phyloP scores from a whole-genome alignment of 176 grass and related monocot species.

The Rhipidocladum racemiflorum region DNA sequence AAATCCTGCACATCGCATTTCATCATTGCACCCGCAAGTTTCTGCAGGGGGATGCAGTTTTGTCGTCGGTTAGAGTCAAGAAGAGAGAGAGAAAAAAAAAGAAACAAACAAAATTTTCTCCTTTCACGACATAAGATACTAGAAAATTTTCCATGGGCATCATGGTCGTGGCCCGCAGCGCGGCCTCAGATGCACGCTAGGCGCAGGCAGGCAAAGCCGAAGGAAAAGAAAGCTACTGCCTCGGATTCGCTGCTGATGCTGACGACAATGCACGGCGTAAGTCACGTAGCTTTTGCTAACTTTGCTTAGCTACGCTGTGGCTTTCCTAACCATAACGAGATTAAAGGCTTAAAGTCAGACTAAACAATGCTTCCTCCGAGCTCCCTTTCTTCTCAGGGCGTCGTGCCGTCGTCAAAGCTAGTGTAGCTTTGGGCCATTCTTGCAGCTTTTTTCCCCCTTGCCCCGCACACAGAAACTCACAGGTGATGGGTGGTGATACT shows the following conservation, averaged over 20 bases:
- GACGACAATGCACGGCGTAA: constrained; percentile 44
- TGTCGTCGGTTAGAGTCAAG: constrained; percentile 26
- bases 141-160: background rate
- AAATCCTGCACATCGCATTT: constrained; percentile 32
- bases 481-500: background rate
- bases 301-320: background rate
- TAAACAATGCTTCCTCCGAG: constrained; percentile 26
- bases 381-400: background rate
- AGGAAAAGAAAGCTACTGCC: constrained; percentile 23
- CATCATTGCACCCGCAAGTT: constrained; percentile 46
- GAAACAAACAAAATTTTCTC: background rate
- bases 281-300: constrained; percentile 12
- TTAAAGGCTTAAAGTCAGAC: constrained; percentile 29
- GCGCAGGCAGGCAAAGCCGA: background rate
- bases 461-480: background rate
- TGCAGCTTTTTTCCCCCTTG: constrained; percentile 1
- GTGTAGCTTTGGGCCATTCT: constrained; percentile 34
- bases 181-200: constrained; percentile 43
- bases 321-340: constrained; percentile 3
- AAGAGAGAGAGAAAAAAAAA: background rate
- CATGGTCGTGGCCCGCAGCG: constrained; percentile 15
- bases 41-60: constrained; percentile 33
- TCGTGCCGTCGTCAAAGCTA: constrained; percentile 42
- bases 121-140: background rate
- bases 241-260: constrained; percentile 61